These are phyloP conservation scores for Boletus mariae DNA, from an alignment of 1,284 basidiomycete genomes.

Conservation along the genomic window DNA sequence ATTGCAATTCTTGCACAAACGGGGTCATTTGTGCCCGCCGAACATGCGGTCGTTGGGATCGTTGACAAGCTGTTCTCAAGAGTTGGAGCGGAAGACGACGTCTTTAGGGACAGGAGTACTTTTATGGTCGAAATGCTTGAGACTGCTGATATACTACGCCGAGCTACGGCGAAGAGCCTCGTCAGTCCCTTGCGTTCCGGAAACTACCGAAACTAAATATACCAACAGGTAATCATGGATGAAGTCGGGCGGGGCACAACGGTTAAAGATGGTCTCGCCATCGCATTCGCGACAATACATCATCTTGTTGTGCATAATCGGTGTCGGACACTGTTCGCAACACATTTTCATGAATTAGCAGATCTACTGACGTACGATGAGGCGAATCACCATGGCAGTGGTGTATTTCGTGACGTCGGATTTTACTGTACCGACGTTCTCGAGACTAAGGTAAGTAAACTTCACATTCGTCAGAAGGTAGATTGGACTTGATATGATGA, in stretches of 20 bases:
- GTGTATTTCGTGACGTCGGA: slow-evolving; percentile 56
- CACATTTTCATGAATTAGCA: slow-evolving; percentile 93
- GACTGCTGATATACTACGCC: slow-evolving; percentile 76
- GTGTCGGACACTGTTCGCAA: slow-evolving; percentile 89
- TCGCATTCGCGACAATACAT: slow-evolving; percentile 88
- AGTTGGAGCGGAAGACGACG: slow-evolving; percentile 94
- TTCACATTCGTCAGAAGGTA: not conserved
- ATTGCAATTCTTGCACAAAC: slow-evolving; percentile 90
- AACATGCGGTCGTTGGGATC: slow-evolving; percentile 73
- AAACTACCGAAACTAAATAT: slow-evolving; percentile 1
- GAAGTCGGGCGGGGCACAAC: slow-evolving; percentile 97
- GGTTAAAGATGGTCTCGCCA: slow-evolving; percentile 86
- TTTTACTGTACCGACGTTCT: slow-evolving; percentile 91
- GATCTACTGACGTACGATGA: slow-evolving; percentile 71
- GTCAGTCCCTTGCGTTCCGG: slow-evolving; percentile 40
- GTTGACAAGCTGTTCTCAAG: slow-evolving; percentile 92
- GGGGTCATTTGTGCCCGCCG: slow-evolving; percentile 91
- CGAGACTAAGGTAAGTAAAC: slow-evolving; percentile 58
- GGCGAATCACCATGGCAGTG: slow-evolving; percentile 36
- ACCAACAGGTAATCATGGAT: slow-evolving; percentile 86
- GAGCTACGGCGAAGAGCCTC: slow-evolving; percentile 79
- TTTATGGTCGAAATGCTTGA: slow-evolving; percentile 95
- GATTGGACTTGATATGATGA: not conserved
- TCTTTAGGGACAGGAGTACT: slow-evolving; percentile 89
- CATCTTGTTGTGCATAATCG: slow-evolving; percentile 73